Conservation (phyloP, 441 rosid genomes). For the Daphne laureola region DNA sequence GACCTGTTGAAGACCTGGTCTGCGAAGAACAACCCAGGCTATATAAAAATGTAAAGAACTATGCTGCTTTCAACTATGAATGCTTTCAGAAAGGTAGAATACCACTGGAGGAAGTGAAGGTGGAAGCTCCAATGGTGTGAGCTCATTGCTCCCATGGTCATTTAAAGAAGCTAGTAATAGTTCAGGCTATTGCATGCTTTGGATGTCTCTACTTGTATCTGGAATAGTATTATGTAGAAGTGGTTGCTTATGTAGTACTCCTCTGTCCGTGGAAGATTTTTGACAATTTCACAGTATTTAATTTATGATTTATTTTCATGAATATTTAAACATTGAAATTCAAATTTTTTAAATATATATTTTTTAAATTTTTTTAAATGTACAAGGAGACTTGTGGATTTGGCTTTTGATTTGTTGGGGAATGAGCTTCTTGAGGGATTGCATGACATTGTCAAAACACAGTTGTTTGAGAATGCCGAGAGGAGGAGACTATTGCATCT, state of each 20-base stretch:
- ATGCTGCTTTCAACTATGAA: constrained; percentile 30
- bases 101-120: constrained; percentile 16
- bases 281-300: too few relatives aligned
- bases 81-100: constrained; percentile 36
- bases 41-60: constrained; percentile 35
- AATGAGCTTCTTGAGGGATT: constrained; percentile 58
- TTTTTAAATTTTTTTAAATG: too few relatives aligned
- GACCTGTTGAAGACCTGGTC: constrained; percentile 41
- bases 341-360: too few relatives aligned
- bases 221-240: too few relatives aligned
- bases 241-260: too few relatives aligned
- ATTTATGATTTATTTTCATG: too few relatives aligned
- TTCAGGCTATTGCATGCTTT: too few relatives aligned
- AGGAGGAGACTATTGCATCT: constrained; percentile 43
- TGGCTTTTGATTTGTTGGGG: constrained; percentile 54
- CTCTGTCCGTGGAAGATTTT: too few relatives aligned
- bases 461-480: constrained; percentile 33
- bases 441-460: constrained; percentile 54
- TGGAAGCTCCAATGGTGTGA: neutral
- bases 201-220: too few relatives aligned
- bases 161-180: neutral
- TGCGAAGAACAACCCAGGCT: constrained; percentile 38
- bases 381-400: constrained; percentile 48
- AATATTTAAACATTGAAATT: too few relatives aligned
- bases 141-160: neutral